Evolutionary conservation across 2,329 filamentous ascomycete species (phyloP), one percentile per base, ranked within the genome.

Genomic region (Trichoderma sp.): DNA sequence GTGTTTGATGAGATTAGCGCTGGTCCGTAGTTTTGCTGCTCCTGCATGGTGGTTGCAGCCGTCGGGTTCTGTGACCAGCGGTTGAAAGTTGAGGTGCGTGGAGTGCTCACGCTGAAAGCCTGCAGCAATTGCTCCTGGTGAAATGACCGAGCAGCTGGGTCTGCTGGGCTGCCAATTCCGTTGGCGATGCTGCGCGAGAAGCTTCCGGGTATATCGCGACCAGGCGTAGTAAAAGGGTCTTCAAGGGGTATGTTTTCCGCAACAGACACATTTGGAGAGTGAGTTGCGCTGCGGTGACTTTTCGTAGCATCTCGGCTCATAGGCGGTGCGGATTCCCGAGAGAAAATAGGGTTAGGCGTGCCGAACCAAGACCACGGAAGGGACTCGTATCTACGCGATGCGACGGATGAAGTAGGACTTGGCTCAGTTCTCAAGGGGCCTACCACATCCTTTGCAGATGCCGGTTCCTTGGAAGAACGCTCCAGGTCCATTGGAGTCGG

Each of bases 311-410:
- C 75, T 61, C 75, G 75, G 6, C 73, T 76, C 53, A 75, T 73
- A 26, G 75, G 74, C 5, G 71, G 70, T 0, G 57, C 70, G 15
- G 58, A 74, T 12, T 77, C 74, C 32, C 74, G 74, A 6, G 74
- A 71, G 17, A 74, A 73, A 55, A 78, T 73, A 6, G 81, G 81
- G 28, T 77, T 81, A 0, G 81, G 81, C 0, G 78, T 81, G 50
- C 81, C 78, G 70, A 87, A 85, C 79, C 85, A 86, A 17, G 81
- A 80, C 87, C 87, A 88, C 2, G 87, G 86, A 43, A 88, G 79
- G 62, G 78, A 78, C 28, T 78, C 78, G 71, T 81, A 81, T 62
- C 78, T 80, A 34, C 77, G 79, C 17, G 77, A 77, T 6, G 76
- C 75, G 30, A 78, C 74, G 7, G 78, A 77, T 6, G 73, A 73